phyloP scores from a whole-genome alignment of 2,329 filamentous ascomycete species.

The Colletotrichum costaricense region DNA sequence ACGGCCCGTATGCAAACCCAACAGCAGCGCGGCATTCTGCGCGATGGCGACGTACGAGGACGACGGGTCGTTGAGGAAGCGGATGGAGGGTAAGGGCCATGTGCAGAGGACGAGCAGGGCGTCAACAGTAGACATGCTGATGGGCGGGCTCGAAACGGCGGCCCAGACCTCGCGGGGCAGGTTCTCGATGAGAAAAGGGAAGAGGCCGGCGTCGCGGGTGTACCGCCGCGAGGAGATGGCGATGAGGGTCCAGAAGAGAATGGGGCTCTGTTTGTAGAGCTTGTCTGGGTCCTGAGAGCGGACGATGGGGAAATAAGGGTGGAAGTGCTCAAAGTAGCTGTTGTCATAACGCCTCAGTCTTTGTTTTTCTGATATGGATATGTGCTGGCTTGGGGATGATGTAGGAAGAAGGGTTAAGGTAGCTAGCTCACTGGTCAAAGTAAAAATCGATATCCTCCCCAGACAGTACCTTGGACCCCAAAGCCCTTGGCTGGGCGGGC shows the following conservation, averaged over 20 bases:
- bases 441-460: constrained; percentile 67
- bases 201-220: constrained; percentile 53
- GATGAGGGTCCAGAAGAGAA: constrained; percentile 67
- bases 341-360: neutral
- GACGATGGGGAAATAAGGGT: constrained; percentile 64
- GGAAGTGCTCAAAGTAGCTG: constrained; percentile 65
- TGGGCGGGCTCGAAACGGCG: constrained; percentile 53
- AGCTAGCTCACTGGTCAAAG: constrained; percentile 59
- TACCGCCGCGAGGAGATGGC: constrained; percentile 62
- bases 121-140: constrained; percentile 62
- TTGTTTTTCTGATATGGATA: neutral
- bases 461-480: constrained; percentile 60
- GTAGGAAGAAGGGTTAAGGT: neutral
- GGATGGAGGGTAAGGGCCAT: constrained; percentile 63
- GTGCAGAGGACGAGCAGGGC: constrained; percentile 62
- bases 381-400: fast-evolving
- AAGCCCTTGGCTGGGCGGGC: constrained; percentile 53
- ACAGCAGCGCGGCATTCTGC: constrained; percentile 58
- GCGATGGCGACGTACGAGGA: constrained; percentile 58
- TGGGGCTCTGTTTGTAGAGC: constrained; percentile 58
- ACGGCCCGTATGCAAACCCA: constrained; percentile 64
- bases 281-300: constrained; percentile 61
- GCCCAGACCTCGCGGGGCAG: constrained; percentile 59
- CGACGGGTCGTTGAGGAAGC: constrained; percentile 63
- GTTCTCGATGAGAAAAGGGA: constrained; percentile 58